Evolutionary conservation across 2,329 filamentous ascomycete genomes (phyloP).

Genomic region (Mollisiaceae sp.): DNA sequence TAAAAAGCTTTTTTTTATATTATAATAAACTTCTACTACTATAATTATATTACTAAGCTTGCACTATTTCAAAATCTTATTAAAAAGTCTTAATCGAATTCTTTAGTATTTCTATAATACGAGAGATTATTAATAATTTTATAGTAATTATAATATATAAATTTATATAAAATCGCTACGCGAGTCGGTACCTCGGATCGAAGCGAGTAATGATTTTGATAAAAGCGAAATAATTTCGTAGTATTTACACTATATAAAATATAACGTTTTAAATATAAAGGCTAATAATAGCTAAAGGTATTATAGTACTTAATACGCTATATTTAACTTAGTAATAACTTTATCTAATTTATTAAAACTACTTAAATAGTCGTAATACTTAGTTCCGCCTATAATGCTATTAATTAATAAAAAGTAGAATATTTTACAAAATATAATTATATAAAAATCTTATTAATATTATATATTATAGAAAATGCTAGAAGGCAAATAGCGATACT

Average conservation of each 20-base stretch:
- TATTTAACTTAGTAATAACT: constrained; percentile 20
- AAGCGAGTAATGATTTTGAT: constrained; percentile 14
- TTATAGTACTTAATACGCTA: constrained; percentile 9
- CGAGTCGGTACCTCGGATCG: constrained; percentile 15
- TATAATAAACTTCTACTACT: constrained; percentile 12
- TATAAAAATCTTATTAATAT: background rate
- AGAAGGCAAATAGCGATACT: constrained; percentile 9
- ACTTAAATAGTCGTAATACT: background rate
- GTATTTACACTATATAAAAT: constrained; percentile 9
- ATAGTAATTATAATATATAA: constrained; percentile 8
- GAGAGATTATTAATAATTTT: constrained; percentile 13
- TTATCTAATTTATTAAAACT: background rate
- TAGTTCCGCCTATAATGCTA: background rate
- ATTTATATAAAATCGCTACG: constrained; percentile 14
- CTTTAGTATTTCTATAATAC: background rate
- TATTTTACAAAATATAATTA: no score
- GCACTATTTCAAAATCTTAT: constrained; percentile 2
- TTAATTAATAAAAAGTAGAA: no score
- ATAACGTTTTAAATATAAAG: constrained; percentile 6
- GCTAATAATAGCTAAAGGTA: constrained; percentile 2
- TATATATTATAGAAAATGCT: constrained; percentile 4
- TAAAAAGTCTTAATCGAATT: background rate
- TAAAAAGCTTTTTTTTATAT: constrained; percentile 17
- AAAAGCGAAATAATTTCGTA: constrained; percentile 10
- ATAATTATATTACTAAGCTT: constrained; percentile 12